Base-by-base conservation (phyloP, 176 grass and related monocot species). In the Aegilops umbellulata region DNA sequence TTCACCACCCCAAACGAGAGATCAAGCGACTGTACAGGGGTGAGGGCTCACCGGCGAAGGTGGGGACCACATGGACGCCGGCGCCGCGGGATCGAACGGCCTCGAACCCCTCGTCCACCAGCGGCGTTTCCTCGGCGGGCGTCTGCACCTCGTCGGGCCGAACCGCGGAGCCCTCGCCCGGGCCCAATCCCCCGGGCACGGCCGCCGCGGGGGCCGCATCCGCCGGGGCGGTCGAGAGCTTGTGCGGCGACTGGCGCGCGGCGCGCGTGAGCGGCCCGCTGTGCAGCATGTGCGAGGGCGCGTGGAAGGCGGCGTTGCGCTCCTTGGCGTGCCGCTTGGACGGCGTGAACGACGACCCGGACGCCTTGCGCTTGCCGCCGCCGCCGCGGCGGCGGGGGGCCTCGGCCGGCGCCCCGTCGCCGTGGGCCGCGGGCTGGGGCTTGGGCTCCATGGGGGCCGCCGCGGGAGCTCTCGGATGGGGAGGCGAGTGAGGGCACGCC, bases 261-360 rank as follows among this genome's bases (percentile, higher is more conserved):
- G 97, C 97, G 62, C 97, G 92, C 71, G 97, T 99, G 64, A 92
- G 90, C 41, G 97, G 97, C 17, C 97, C 97, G 78, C 91, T 94
- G 85, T 99, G 92, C n/a, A 90, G 82, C 76, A 93, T 82, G 83
- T 92, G 88, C 27, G 86, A 84, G 27, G 87, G 86, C 74, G 89
- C 78, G 77, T 93, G 83, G 71, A 84, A 89, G 82, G 92, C 15
- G 90, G 92, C 23, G 90, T 92, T 96, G 64, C 97, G 83, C 84
- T 99, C 97, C 94, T 96, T 99, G 82, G 90, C 90, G 32, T 93
- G 94, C 84, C 97, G 85, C 90, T 99, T 99, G 74, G 95, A 94
- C 66, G 92, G 88, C 19, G 88, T 82, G 69, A 86, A 63, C 29
- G 91, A 87, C 12, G 97, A 86, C 27, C 86, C 91, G 0, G 94